Base-by-base conservation (phyloP, 2,329 filamentous ascomycete species). In the Cladophialophora bantiana region DNA sequence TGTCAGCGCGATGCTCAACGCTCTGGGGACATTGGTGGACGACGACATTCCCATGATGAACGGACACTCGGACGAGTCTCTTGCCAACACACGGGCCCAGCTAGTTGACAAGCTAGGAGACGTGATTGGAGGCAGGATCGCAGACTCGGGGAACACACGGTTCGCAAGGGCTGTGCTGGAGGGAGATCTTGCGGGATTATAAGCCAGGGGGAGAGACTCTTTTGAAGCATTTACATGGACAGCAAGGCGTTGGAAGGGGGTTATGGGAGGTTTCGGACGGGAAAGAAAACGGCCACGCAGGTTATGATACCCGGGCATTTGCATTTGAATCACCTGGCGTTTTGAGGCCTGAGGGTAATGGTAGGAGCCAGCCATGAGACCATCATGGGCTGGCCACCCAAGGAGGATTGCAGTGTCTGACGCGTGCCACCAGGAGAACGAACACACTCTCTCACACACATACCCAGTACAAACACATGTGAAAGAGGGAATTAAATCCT, bases 1-100 rank as follows among this genome's bases (percentile, higher is more conserved):
- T 1, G 77, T 90, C 13, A 79, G 75, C 5, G 84, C 85, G 1
- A 79, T 92, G 15, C 74, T 90, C 36, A 81, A 81, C 60, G 84
- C 85, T 0, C 77, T 92, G 62, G 79, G 82, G 35, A 81, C 79
- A 5, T 74, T 91, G 31, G 83, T 84, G 64, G 80, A 82, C 59
- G 83, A 85, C 26, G 76, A 74, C 18, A 66, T 73, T 9, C 74
- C 76, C 5, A 71, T 79, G 45, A 74, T 77, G 40, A 83, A 83
- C 72, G 81, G 81, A 0, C 62, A 70, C 59, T 72, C 74, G 7
- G 76, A 76, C 42, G 73, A 74, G 15, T 74, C 79, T 18, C 77
- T 75, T 20, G 78, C 76, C 12, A 78, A 81, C 42, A 65, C 81
- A 53, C 78, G 75, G 32, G 73, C 73, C n/a, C 75, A 73, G 57